Base-by-base conservation (phyloP, 176 grass and related monocot species). In the Urochloa ruziziensis region DNA sequence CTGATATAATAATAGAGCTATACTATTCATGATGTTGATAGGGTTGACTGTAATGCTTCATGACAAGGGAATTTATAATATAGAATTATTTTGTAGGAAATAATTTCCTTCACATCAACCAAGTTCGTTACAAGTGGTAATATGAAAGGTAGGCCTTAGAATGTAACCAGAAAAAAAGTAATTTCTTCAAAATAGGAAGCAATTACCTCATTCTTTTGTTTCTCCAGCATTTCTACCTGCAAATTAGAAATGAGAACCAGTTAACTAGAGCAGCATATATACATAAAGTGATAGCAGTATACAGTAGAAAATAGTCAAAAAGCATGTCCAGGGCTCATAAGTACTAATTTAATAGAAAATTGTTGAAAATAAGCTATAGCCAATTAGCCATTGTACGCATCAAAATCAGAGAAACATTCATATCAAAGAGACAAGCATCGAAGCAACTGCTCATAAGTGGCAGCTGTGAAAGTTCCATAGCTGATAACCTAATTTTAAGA, bases 151-250 rank as follows among this genome's bases (percentile, higher is more conserved):
- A 32, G 18, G 21, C 24, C 13, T 46, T 8, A 18, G 23, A 0
- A 78, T 57, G 11, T 14, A 32, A 27, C 12, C 1, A 65, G 11
- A 52, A 19, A 9, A 59, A 77, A 43, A 67, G 1, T 14, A 76
- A 0, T 37, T 77, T 82, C 79, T 48, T 40, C 5, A 62, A 48
- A 64, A 73, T 60, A 39, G 73, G 21, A 70, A 80, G 60, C 25
- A 88, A 83, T 94, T 94, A 94, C 92, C 92, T 89, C 81, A 61
- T 86, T 85, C 80, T 90, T 94, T 80, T 92, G 83, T 27, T 74
- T 77, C 87, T 89, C 86, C 14, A 92, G 46, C 37, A 90, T 90
- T 78, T 94, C 87, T 2, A 70, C 14, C 92, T 94, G 76, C 51
- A 88, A 59, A 82, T 83, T 84, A 72, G 40, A 78, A 71, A 64